These are phyloP conservation scores for Cunninghamia lanceolata DNA, from an alignment of 75 land plant genomes.

Conservation along the genomic window DNA sequence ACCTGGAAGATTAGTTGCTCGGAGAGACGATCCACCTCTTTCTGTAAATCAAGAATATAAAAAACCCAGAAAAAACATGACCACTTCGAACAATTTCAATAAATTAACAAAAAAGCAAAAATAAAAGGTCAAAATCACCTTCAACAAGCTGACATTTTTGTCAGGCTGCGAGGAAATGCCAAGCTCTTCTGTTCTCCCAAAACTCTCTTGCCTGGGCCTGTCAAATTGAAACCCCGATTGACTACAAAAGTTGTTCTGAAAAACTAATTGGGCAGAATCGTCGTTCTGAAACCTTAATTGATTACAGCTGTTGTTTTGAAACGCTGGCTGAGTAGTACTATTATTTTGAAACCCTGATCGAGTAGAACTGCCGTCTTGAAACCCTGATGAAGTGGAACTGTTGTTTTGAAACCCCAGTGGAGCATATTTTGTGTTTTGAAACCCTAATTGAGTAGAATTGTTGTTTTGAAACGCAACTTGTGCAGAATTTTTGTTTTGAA, in stretches of 20 bases:
- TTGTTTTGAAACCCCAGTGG: too few relatives aligned
- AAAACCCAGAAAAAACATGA: neutral
- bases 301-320: neutral
- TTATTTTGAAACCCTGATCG: neutral
- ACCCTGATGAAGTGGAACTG: neutral
- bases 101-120: neutral
- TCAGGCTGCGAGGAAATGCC: neutral
- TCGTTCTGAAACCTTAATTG: neutral
- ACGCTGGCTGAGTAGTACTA: neutral
- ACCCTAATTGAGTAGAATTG: neutral
- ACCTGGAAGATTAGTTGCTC: constrained; percentile 4
- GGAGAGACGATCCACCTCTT: constrained; percentile 4
- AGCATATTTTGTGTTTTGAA: neutral
- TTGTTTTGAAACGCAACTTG: neutral
- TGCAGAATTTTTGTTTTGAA: neutral
- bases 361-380: neutral
- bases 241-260: too few relatives aligned
- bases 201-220: neutral
- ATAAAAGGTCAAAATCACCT: neutral
- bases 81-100: neutral
- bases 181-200: neutral
- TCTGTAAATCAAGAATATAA: neutral
- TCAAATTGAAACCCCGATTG: too few relatives aligned
- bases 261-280: too few relatives aligned
- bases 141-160: neutral